Evolutionary conservation across 1,284 basidiomycete genomes (phyloP).

Genomic region (Rhodotorula sp.): DNA sequence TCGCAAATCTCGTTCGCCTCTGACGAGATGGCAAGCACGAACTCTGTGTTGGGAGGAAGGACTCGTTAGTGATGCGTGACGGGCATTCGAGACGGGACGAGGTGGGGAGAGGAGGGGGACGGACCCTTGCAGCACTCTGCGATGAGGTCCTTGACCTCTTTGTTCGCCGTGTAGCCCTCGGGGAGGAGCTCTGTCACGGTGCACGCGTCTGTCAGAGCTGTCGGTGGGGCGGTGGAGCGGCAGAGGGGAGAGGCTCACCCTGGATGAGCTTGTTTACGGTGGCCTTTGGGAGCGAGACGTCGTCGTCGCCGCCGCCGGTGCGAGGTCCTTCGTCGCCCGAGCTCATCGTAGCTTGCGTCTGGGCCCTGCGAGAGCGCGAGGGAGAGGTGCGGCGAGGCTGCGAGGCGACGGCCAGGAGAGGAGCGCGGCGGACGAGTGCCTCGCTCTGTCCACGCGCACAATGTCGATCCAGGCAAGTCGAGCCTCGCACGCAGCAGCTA

Average conservation of each 20-base stretch:
- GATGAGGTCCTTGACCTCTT: conserved; percentile 93
- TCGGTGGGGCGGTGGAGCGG: not conserved
- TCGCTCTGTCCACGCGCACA: not conserved
- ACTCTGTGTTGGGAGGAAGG: conserved; percentile 64
- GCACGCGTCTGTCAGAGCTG: not conserved
- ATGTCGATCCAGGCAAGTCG: conserved; percentile 32
- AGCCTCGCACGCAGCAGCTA: not conserved
- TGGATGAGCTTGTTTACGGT: conserved; percentile 96
- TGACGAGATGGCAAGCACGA: conserved; percentile 95
- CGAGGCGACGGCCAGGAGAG: too few species aligned
- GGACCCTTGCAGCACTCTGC: conserved; percentile 98
- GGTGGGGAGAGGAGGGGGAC: conserved; percentile 29
- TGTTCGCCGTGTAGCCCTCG: conserved; percentile 83
- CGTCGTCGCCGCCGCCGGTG: conserved; percentile 75
- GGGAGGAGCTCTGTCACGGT: conserved; percentile 76
- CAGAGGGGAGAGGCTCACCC: conserved; percentile 57
- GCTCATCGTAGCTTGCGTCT: not conserved
- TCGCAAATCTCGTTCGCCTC: conserved; percentile 99
- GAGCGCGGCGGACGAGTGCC: not conserved
- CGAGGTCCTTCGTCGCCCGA: conserved; percentile 63
- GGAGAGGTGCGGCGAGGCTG: not conserved
- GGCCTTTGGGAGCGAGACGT: conserved; percentile 92
- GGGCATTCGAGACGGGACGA: not conserved
- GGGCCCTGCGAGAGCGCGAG: not conserved
- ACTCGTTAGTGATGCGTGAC: not conserved